Percentiles rank a stretch among this genome's conserved stretches.
These are phyloP conservation scores for Tricholomella constricta DNA, from an alignment of 768 basidiomycete genomes.

Conservation along the genomic window DNA sequence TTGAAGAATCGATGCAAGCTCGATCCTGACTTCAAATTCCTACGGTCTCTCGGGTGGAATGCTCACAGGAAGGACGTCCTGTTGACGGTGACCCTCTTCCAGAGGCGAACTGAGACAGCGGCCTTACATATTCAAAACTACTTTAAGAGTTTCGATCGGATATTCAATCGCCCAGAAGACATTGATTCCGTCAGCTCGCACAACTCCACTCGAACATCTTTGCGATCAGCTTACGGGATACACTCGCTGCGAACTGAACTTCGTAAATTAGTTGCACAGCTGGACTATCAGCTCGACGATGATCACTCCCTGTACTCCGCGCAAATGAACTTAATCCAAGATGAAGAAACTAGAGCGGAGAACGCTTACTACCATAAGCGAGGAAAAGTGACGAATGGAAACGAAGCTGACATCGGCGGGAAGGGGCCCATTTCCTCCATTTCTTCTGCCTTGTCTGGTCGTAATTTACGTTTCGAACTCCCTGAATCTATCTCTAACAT, in stretches of 20 bases:
- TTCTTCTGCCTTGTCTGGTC: not conserved
- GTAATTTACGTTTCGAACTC: not conserved
- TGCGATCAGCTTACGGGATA: not conserved
- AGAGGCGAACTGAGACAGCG: not conserved
- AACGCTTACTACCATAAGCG: too few species aligned
- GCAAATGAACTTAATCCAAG: not conserved
- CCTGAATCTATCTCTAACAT: not conserved
- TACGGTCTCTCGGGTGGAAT: not conserved
- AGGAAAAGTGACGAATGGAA: too few species aligned
- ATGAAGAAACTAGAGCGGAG: not conserved
- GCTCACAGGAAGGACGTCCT: not conserved
- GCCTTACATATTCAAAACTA: not conserved
- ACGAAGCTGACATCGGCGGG: not conserved
- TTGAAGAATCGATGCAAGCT: not conserved
- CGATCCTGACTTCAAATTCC: not conserved
- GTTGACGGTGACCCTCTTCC: not conserved
- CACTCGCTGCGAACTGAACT: not conserved
- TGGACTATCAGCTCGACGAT: not conserved
- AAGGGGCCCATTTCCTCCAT: not conserved
- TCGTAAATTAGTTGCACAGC: not conserved
- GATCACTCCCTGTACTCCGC: not conserved
- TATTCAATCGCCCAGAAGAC: too few species aligned
- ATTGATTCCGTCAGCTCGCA: slow-evolving; percentile 7
- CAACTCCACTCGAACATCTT: slow-evolving; percentile 6
- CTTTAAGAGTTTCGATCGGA: not conserved